These are phyloP conservation scores for Phytophthora ohioensis DNA, from an alignment of 352 stramenopile species.

Conservation along the genomic window DNA sequence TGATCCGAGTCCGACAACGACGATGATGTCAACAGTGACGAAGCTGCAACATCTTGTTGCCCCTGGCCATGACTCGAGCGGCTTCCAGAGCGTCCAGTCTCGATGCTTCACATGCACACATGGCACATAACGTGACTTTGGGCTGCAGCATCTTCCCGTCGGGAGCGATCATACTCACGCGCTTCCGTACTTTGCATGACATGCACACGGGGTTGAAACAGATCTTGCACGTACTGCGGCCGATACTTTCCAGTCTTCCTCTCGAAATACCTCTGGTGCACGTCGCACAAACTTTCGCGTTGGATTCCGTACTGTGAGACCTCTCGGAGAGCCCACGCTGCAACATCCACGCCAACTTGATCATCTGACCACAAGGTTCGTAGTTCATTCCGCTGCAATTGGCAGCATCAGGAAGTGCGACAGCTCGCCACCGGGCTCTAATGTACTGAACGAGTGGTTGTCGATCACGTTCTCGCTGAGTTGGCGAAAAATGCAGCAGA, in stretches of 20 bases:
- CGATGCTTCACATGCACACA: not conserved
- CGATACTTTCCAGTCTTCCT: slow-evolving; percentile 13
- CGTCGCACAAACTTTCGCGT: not conserved
- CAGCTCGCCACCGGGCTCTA: slow-evolving; percentile 7
- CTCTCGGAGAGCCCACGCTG: slow-evolving; percentile 2
- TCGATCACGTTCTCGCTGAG: slow-evolving; percentile 31
- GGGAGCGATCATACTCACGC: slow-evolving; percentile 1
- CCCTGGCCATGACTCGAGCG: slow-evolving; percentile 4
- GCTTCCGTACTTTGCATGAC: slow-evolving; percentile 13
- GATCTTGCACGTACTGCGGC: slow-evolving; percentile 9
- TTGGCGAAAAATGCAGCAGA: slow-evolving; percentile 60
- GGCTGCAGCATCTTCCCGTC: slow-evolving; percentile 8
- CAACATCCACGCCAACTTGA: slow-evolving; percentile 34
- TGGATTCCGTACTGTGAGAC: not conserved
- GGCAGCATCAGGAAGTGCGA: slow-evolving; percentile 10
- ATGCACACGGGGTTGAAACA: slow-evolving; percentile 4
- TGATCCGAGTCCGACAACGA: not conserved
- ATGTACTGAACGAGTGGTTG: slow-evolving; percentile 5
- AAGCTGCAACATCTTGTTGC: not conserved
- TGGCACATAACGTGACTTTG: slow-evolving; percentile 9
- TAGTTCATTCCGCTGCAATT: slow-evolving; percentile 28
- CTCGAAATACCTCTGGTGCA: slow-evolving; percentile 13
- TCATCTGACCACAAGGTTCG: slow-evolving; percentile 32
- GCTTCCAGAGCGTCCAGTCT: slow-evolving; percentile 2
- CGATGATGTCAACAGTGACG: not conserved